A percentile compares a stretch with the other conserved stretches of the same genome.
Conservation (phyloP, 2,329 filamentous ascomycete species). For the Calonectria crousiana region DNA sequence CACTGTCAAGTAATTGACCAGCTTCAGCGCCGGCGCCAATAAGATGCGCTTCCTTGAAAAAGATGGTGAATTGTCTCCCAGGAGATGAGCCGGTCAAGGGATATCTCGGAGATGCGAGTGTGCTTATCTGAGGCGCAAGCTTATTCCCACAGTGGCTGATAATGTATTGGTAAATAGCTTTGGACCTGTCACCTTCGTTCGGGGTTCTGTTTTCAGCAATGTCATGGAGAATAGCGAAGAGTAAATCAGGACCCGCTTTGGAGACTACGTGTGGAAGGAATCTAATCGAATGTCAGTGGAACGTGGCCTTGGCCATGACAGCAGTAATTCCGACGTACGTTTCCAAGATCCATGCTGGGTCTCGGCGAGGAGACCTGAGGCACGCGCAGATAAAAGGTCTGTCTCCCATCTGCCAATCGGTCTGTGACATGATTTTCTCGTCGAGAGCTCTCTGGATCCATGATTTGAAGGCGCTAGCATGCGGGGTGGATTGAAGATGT, state of each 20-base stretch:
- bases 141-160: background rate
- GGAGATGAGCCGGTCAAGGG: background rate
- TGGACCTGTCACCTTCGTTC: background rate
- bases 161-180: conserved; percentile 1
- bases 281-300: conserved; percentile 1
- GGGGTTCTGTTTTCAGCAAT: background rate
- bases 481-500: background rate
- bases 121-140: conserved; percentile 5
- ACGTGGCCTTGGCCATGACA: background rate
- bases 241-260: background rate
- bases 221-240: background rate
- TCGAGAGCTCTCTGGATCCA: conserved; percentile 1
- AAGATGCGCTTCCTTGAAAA: background rate
- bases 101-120: background rate
- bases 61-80: background rate
- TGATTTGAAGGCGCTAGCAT: conserved; percentile 16
- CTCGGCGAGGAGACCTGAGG: background rate
- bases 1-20: conserved; percentile 5
- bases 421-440: conserved; percentile 10
- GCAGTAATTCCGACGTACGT: background rate
- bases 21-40: conserved; percentile 4
- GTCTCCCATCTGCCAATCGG: conserved; percentile 4
- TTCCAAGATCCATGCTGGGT: conserved; percentile 13
- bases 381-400: background rate
- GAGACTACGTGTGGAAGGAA: conserved; percentile 14